phyloP scores from a whole-genome alignment of 768 basidiomycete species.

The Crassisporium funariophilum region DNA sequence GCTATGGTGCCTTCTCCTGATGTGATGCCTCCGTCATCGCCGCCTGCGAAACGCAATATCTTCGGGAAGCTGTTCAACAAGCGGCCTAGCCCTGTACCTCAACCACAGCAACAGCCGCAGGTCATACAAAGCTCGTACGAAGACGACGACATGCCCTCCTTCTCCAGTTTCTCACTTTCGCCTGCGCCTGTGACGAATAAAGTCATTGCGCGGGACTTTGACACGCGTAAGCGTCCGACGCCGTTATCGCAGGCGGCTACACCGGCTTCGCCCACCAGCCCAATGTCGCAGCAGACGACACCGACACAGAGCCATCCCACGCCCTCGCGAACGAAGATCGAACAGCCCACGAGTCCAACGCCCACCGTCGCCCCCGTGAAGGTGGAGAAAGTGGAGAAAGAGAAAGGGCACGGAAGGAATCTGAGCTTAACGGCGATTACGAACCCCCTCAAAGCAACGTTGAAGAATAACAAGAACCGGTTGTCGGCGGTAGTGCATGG shows the following conservation, averaged over 20 bases:
- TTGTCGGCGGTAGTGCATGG: slow-evolving; percentile 21
- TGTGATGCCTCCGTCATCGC: slow-evolving; percentile 29
- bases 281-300: slow-evolving; percentile 19
- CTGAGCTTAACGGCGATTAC: slow-evolving; percentile 28
- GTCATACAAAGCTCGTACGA: too few relatives aligned
- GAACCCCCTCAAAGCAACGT: slow-evolving; percentile 27
- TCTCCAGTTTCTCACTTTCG: slow-evolving; percentile 18
- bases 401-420: slow-evolving; percentile 28
- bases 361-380: slow-evolving; percentile 16
- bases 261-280: slow-evolving; percentile 16
- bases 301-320: too few relatives aligned
- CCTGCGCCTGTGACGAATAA: slow-evolving; percentile 19
- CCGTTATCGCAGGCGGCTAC: slow-evolving; percentile 12
- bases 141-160: too few relatives aligned
- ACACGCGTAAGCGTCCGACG: slow-evolving; percentile 8
- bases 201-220: slow-evolving; percentile 6
- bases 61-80: slow-evolving; percentile 76
- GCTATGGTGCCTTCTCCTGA: slow-evolving; percentile 18
- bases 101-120: neutral
- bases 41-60: slow-evolving; percentile 54
- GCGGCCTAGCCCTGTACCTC: slow-evolving; percentile 28
- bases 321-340: too few relatives aligned
- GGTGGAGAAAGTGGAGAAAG: neutral
- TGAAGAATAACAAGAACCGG: slow-evolving; percentile 27
- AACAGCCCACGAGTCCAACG: slow-evolving; percentile 19